These are phyloP conservation scores for Scutellaria galericulata DNA, from an alignment of 257 asterid species.

Conservation along the genomic window DNA sequence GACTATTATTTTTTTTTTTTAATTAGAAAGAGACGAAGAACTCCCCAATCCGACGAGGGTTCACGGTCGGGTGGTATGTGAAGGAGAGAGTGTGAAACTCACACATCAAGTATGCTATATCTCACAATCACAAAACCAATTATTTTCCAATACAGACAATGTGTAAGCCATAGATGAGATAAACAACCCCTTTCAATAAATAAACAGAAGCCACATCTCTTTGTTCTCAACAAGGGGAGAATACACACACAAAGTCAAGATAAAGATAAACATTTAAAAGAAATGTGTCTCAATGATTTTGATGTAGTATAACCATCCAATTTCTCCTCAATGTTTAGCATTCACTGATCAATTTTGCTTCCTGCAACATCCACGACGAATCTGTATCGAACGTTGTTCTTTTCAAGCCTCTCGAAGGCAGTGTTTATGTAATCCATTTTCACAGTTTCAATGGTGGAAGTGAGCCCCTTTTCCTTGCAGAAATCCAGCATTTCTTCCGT, in stretches of 20 bases:
- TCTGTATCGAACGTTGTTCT: conserved; percentile 89
- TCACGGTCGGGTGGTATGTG: no score
- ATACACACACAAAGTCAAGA: conserved; percentile 3
- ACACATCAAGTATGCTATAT: no score
- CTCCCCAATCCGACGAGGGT: no score
- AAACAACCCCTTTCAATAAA: conserved; percentile 7
- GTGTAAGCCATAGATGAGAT: conserved; percentile 15
- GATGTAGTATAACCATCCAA: background rate
- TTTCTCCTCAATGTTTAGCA: background rate
- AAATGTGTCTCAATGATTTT: background rate
- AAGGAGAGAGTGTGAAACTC: no score
- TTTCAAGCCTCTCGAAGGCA: conserved; percentile 85
- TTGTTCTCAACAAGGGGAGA: background rate
- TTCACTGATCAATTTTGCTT: conserved; percentile 65
- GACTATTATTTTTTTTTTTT: no score
- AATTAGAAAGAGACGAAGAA: no score
- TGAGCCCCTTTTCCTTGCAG: conserved; percentile 77
- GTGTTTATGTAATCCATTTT: conserved; percentile 88
- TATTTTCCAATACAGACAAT: background rate
- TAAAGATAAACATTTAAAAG: background rate
- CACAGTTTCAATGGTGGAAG: conserved; percentile 77
- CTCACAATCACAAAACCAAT: no score
- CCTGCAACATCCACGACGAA: conserved; percentile 93
- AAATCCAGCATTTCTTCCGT: conserved; percentile 83
- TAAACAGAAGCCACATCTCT: conserved; percentile 22